Base-by-base conservation (phyloP, 2,329 filamentous ascomycete species). In the Periconia macrospinosa region DNA sequence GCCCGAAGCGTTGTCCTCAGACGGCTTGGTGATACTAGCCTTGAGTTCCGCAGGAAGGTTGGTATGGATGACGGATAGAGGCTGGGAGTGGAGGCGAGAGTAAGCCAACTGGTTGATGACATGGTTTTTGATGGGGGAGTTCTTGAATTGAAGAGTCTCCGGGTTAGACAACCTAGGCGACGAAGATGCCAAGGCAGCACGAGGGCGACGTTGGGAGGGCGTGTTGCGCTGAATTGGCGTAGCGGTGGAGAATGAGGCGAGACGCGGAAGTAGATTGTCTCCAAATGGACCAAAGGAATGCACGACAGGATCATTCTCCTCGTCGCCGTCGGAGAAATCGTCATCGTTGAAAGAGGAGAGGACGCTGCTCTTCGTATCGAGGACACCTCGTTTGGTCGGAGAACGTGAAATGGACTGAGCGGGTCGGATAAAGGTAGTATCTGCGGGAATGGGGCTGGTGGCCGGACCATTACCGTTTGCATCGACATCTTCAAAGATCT, bases 51-150 rank as follows among this genome's bases (percentile, higher is more conserved):
- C 67, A n/a, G 94, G 94, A 13, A 99, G 86, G 69, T 96, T 90
- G 72, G 86, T 88, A 78, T 97, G 82, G 53, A 99, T 94, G 47
- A 88, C 90, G 1, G 93, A 95, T 46, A 97, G 82, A 3, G 94
- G 93, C 23, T 91, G 94, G 0, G 92, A 96, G 15, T 93, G 92
- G 7, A 97, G 82, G 27, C 93, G 90, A 1, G 94, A 97, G 75
- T 91, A 99, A 30, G 94, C 94, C 30, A 99, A 84, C 76, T 99
- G 94, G 75, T 97, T 97, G 71, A 94, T 84, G 57, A 96, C 86
- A 70, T 99, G 94, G 74, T 97, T 96, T 65, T 83, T 83, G 59
- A 94, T 75, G 75, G 76, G 78, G 75, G 65, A 66, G 33, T 72
- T 67, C 50, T 75, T 71, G 61, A 74, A 67, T 37, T 60, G 59